Conservation (phyloP, 306 rosid species). For the Medicago truncatula region MtrunA17r5.0-ANR NC_053046.1:21904501-21905000, state of each 20-base stretch:
- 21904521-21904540: slow-evolving; percentile 24
- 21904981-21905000: no score
- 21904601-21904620: slow-evolving; percentile 44
- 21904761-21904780: slow-evolving; percentile 40
- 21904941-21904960: no score
- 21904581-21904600: slow-evolving; percentile 47
- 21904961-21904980: no score
- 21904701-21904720: slow-evolving; percentile 38
- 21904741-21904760: slow-evolving; percentile 22
- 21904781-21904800: no score
- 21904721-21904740: slow-evolving; percentile 42
- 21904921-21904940: no score
- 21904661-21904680: slow-evolving; percentile 48
- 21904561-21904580: slow-evolving; percentile 37
- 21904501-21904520: slow-evolving; percentile 2
- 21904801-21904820: no score
- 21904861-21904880: no score
- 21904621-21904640: slow-evolving; percentile 49
- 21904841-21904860: no score
- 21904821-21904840: no score
- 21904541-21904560: slow-evolving; percentile 43
- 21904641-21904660: slow-evolving; percentile 63
- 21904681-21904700: slow-evolving; percentile 50
- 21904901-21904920: no score
- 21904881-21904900: no score